Evolutionary conservation across 129 eudicot species (phyloP), one percentile per base, ranked within the genome.

Genomic region (Kitagawia praeruptora): DNA sequence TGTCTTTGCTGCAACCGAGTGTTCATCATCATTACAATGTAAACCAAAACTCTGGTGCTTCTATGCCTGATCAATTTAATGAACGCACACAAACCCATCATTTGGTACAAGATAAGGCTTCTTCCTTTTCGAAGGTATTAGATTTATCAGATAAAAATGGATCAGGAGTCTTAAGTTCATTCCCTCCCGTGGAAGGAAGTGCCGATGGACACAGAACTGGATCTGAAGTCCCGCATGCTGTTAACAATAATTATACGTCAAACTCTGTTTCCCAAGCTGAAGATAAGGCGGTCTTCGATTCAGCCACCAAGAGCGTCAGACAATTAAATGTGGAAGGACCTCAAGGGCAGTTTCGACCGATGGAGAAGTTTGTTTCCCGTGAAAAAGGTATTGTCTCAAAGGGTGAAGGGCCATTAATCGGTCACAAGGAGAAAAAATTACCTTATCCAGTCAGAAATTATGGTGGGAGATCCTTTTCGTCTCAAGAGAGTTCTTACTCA

Each of bases 1-100:
- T 87, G 82, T 81, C 97, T 77, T 90, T 87, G 83, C 83, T 87
- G 79, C 97, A 87, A 79, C 91, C 99, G 25, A 89, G 84, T 80
- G 47, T 85, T 77, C 90, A 83, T 53, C 80, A 85, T 27, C 88
- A 83, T 78, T 86, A 87, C 74, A 85, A 77, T 86, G 4, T 81
- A 78, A 79, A 82, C 81, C 92, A 86, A 70, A 79, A 75, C 79
- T 83, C 84, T 39, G 87, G 77, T 63, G 78, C 70, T 83, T 61
- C 89, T 74, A 42, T 81, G 46, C 83, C 90, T 77, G 77, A 64
- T 75, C 91, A 86, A 76, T 83, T 84, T 42, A 54, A 74, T 79
- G 87, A 82, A 83, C 90, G 86, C 38, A 75, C 47, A 72, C 76
- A 86, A 27, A 28, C 80, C 44, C 75, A 74, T 39, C 81, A 78